phyloP scores from a whole-genome alignment of 192 early-diverging fungal species.

The Piromyces sp. region DNA sequence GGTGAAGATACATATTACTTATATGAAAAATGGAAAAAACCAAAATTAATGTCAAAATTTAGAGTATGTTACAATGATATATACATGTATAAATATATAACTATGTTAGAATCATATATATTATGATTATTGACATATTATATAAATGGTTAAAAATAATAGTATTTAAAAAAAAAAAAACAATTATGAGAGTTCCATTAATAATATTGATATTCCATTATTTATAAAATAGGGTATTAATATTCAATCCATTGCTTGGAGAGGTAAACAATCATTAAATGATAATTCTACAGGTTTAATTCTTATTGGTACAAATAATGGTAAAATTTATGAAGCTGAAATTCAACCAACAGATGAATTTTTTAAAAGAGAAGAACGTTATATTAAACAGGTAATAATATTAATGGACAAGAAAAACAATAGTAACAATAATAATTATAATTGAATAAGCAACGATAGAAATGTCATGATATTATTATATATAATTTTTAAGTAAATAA shows the following conservation, averaged over 20 bases:
- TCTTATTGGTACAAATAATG: constrained; percentile 69
- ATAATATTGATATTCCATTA: too few relatives aligned
- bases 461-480: too few relatives aligned
- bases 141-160: too few relatives aligned
- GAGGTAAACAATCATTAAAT: constrained; percentile 22
- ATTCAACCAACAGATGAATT: constrained; percentile 70
- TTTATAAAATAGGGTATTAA: constrained; percentile 37
- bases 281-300: constrained; percentile 54
- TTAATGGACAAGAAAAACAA: not conserved
- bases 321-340: constrained; percentile 77
- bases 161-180: not conserved
- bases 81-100: too few relatives aligned
- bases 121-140: too few relatives aligned
- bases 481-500: too few relatives aligned
- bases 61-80: constrained; percentile 38
- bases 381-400: constrained; percentile 37
- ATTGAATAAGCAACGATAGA: too few relatives aligned
- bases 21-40: constrained; percentile 67
- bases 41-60: constrained; percentile 58
- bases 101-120: too few relatives aligned
- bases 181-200: too few relatives aligned
- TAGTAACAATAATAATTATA: not conserved
- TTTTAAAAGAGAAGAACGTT: constrained; percentile 67
- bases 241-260: constrained; percentile 86
- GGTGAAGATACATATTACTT: constrained; percentile 85